Evolutionary conservation across 2,329 filamentous ascomycete species (phyloP).

Genomic region (Stemphylium vesicarium): DNA sequence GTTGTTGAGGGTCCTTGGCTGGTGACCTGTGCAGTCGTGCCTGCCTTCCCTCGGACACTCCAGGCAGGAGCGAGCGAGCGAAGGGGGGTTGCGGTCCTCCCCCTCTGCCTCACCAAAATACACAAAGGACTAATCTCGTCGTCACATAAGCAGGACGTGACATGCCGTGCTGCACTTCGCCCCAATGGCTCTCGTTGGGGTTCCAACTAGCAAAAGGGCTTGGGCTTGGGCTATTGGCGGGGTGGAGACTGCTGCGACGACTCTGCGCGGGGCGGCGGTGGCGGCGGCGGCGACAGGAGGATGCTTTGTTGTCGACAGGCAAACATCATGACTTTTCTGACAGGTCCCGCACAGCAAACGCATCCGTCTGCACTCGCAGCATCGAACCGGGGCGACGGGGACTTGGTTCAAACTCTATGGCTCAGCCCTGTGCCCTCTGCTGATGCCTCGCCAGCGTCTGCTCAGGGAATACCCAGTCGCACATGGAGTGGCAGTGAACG

Average conservation of each 20-base stretch:
- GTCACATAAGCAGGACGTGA: constrained; percentile 20
- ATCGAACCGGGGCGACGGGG: constrained; percentile 24
- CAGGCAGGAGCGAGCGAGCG: constrained; percentile 13
- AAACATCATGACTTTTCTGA: constrained; percentile 20
- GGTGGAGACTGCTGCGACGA: background rate
- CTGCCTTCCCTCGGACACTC: constrained; percentile 4
- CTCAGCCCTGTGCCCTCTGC: constrained; percentile 9
- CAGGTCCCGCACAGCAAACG: background rate
- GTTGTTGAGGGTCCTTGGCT: background rate
- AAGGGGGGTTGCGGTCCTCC: too few species aligned
- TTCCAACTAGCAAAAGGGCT: constrained; percentile 13
- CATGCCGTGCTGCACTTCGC: constrained; percentile 17
- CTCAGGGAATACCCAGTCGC: constrained; percentile 8
- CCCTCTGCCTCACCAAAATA: background rate
- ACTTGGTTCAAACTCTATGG: constrained; percentile 15
- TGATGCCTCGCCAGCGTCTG: constrained; percentile 5
- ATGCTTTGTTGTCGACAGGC: constrained; percentile 6
- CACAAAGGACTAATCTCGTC: constrained; percentile 15
- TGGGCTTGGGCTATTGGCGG: background rate
- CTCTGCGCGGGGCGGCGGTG: background rate
- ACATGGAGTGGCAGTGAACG: constrained; percentile 7
- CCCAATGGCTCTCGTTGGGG: constrained; percentile 19
- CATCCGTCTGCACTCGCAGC: background rate
- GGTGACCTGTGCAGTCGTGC: background rate
- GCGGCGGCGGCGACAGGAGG: background rate